Evolutionary conservation across 805 yeast genomes (phyloP), one percentile per base, ranked within the genome.

Genomic region (Myxozyma udenii): DNA sequence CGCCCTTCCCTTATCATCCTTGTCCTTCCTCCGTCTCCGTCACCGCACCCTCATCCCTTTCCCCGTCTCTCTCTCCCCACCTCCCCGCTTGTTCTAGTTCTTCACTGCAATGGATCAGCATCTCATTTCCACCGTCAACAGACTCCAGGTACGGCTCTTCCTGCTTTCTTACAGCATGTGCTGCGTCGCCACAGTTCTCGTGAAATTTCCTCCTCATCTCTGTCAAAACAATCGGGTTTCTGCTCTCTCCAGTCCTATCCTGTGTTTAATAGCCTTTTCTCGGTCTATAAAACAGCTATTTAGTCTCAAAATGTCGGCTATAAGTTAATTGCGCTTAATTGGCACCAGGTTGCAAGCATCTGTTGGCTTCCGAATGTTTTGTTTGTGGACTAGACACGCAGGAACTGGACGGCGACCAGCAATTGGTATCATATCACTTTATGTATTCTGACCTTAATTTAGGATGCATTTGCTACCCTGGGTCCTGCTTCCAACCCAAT

Each of bases 401-500:
- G n/a, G n/a, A n/a, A n/a, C n/a, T n/a, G n/a, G n/a, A n/a, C n/a
- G n/a, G n/a, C n/a, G n/a, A n/a, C n/a, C n/a, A n/a, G n/a, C n/a
- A n/a, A n/a, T n/a, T n/a, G n/a, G n/a, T n/a, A n/a, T n/a, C n/a
- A n/a, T n/a, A n/a, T n/a, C n/a, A n/a, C n/a, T n/a, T n/a, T n/a
- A n/a, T n/a, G n/a, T n/a, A 19, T 7, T 24, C 28, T 21, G 1
- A 14, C 35, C 2, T 12, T 40, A 16, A 4, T 41, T 9, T 28
- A 90, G 73, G 98, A 91, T 68, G 98, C 96, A n/a, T 79, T 93
- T 66, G 95, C 97, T 25, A 95, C 96, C 9, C 77, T 91, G 40
- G 98, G 97, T 22, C 90, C 90, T 25, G 93, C 95, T 23, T 80
- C 95, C 7, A 85, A 93, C n/a, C 95, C 95, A 12, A 88, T 88